Base-by-base conservation (phyloP, 2,329 filamentous ascomycete genomes). In the Xylariales sp. region DNA sequence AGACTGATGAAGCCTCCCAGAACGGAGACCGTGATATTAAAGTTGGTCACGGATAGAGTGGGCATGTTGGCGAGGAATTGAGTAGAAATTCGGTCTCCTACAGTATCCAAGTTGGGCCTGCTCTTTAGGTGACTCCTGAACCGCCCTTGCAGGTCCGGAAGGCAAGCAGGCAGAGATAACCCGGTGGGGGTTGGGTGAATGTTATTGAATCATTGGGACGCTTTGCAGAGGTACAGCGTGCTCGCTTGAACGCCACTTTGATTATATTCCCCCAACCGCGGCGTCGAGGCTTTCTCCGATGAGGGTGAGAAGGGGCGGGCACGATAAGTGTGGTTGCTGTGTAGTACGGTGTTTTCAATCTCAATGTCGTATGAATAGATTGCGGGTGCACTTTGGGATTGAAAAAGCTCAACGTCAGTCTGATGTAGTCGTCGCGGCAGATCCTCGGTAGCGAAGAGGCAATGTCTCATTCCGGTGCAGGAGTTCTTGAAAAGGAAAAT, bases 1-100 rank as follows among this genome's bases (percentile, higher is more conserved):
- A 94, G 52, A 0, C 87, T 88, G 47, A 96, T 82, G 66, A 94
- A 96, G 2, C 87, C 90, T 11, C 90, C 90, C 10, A 95, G 65
- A 6, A 87, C 77, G 40, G 86, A 83, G 58, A 87, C 81, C 41
- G 89, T 78, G 49, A 93, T 85, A 64, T 95, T 94, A 72, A 95
- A 95, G 60, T 89, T 85, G 48, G 76, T 81, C 24, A 84, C 55
- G 5, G 74, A 73, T 31, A 89, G 68, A 31, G 61, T 62, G 32
- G 68, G 68, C 69, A 71, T 72, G 42, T 52, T 63, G 32, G 42
- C 39, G 20, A 36, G 12, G 37, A 28, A 38, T 43, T 38, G 32
- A 22, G 14, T 8, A 29, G 29, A 32, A 9, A 21, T 12, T 9
- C 15, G 29, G 31, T n/a, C n/a, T n/a, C n/a, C n/a, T n/a, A n/a